Evolutionary conservation across 2,329 filamentous ascomycete genomes (phyloP), one percentile per base, ranked within the genome.

Genomic region (Cladosporium sphaerospermum): DNA sequence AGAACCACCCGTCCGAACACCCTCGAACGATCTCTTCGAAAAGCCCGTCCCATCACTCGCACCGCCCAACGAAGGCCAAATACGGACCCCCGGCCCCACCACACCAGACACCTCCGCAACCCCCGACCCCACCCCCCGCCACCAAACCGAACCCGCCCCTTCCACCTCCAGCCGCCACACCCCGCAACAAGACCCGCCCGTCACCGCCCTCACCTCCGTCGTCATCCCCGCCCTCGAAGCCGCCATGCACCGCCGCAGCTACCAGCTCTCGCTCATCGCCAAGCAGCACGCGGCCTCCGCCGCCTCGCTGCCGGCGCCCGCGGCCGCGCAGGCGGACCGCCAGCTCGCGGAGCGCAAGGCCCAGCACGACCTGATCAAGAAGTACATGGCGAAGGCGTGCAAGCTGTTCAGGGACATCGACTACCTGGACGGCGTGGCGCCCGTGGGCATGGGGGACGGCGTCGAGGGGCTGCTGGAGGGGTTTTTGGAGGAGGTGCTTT

Each of bases 211-310:
- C 11, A 51, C 47, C 19, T 89, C 92, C 61, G 92, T 99, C 47
- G 89, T 99, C 36, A 84, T 97, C 57, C 93, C 93, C 0, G 92
- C 93, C 2, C 79, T 99, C 2, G 90, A 96, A 70, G 88, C 93
- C 60, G 90, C 93, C 7, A 81, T 97, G 16, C 89, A 90, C 67
- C 81, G 93, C 48, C 86, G 93, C 40, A 74, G 74, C 23, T 79
- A 80, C 61, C 76, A 79, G 51, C 70, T 85, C 50, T 77, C 78
- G 45, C 76, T 80, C 37, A 71, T 85, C 50, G 81, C 81, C 64
- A 67, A 64, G 51, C 63, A 60, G 32, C 52, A 60, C 51, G 59
- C 56, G 42, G 46, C 54, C n/a, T 40, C 48, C 5, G 16, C 44
- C 1, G 8, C 52, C 13, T 18, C 52, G 16, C 39, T 49, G 2